A percentile compares a stretch with the other conserved stretches of the same genome.
Conservation (phyloP, 1,284 basidiomycete species). For the Trichosporon ovoides region DNA sequence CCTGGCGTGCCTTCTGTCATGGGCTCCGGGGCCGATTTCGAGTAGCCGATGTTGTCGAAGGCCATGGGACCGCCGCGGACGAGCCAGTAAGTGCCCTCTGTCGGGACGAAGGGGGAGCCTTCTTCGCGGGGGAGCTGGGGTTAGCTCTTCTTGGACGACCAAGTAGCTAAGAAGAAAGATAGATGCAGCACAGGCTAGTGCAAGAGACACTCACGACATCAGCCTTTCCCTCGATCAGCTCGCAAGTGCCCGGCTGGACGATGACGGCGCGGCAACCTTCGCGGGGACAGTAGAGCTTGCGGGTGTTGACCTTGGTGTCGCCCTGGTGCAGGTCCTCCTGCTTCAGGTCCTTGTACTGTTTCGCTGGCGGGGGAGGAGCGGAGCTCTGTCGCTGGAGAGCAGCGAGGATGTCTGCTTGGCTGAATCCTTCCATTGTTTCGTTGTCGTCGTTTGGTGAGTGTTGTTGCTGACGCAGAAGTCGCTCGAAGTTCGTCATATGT, state of each 20-base stretch:
- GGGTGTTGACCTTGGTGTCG: conserved; percentile 50
- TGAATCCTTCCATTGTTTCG: conserved; percentile 18
- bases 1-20: conserved; percentile 23
- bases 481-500: background rate
- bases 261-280: conserved; percentile 71
- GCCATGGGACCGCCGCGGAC: conserved; percentile 70
- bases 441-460: background rate
- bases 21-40: conserved; percentile 51
- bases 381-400: conserved; percentile 30
- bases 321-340: conserved; percentile 50
- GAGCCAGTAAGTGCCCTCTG: conserved; percentile 61
- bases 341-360: background rate
- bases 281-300: conserved; percentile 64
- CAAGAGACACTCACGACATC: conserved; percentile 58
- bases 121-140: conserved; percentile 15
- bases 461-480: background rate
- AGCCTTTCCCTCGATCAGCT: conserved; percentile 57
- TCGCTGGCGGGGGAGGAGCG: conserved; percentile 9
- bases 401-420: conserved; percentile 43
- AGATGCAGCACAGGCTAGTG: too few species aligned
- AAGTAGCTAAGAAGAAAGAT: too few species aligned
- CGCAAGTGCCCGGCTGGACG: conserved; percentile 60
- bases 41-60: conserved; percentile 90
- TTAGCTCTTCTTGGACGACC: too few species aligned
- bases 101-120: conserved; percentile 20